phyloP scores from a whole-genome alignment of 768 basidiomycete species.

The Amanita thiersii region DNA sequence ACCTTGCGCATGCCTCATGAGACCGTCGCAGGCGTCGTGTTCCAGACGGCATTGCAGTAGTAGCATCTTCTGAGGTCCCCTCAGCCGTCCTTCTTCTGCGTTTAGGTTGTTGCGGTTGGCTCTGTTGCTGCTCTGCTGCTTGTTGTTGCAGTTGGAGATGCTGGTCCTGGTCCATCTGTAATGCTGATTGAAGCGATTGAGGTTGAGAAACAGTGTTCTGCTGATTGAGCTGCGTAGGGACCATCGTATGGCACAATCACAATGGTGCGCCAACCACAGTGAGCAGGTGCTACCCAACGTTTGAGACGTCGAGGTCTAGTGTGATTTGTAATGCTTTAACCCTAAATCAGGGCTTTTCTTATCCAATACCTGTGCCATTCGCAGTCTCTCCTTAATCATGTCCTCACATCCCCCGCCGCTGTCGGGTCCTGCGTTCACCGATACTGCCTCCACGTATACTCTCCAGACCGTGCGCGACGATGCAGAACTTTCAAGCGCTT shows the following conservation, averaged over 20 bases:
- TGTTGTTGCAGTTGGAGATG: conserved; percentile 34
- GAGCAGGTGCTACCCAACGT: conserved; percentile 21
- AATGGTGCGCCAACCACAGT: conserved; percentile 12
- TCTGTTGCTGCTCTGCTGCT: conserved; percentile 17
- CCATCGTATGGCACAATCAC: conserved; percentile 21
- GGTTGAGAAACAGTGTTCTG: conserved; percentile 24
- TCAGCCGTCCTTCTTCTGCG: conserved; percentile 48
- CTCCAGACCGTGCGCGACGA: conserved; percentile 47
- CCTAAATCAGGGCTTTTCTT: conserved; percentile 19
- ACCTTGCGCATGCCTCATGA: conserved; percentile 88
- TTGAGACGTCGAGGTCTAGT: conserved; percentile 18
- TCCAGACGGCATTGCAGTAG: conserved; percentile 43
- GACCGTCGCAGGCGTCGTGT: conserved; percentile 78
- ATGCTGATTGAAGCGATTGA: conserved; percentile 49
- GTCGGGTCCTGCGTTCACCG: conserved; percentile 8
- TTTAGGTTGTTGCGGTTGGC: conserved; percentile 31
- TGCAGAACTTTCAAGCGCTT: conserved; percentile 18
- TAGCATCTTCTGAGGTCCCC: conserved; percentile 43
- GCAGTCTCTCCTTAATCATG: conserved; percentile 15
- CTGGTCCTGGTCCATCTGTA: conserved; percentile 64
- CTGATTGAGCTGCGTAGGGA: conserved; percentile 24
- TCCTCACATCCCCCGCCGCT: conserved; percentile 13
- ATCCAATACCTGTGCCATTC: conserved; percentile 5
- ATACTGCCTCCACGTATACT: conserved; percentile 44
- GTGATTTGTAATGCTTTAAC: conserved; percentile 25